These are phyloP conservation scores for Curvularia sp. DNA, from an alignment of 2,329 filamentous ascomycete species.

Conservation along the genomic window DNA sequence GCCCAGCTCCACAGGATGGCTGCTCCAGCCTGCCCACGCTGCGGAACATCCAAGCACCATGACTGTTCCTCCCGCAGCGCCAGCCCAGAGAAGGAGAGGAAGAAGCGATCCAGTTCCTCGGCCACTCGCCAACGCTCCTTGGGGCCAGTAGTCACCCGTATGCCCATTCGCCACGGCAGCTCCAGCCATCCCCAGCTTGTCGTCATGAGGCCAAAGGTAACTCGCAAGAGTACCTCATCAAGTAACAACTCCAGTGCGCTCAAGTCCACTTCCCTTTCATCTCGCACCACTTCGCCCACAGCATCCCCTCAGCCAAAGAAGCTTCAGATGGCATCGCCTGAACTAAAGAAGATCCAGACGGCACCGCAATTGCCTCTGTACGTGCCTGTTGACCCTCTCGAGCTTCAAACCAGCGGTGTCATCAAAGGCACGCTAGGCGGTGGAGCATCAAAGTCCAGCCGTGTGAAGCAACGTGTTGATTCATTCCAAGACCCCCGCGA, in stretches of 20 bases:
- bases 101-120: constrained; percentile 25
- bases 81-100: constrained; percentile 36
- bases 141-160: constrained; percentile 40
- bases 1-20: constrained; percentile 39
- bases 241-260: constrained; percentile 34
- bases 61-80: constrained; percentile 29
- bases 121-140: constrained; percentile 30
- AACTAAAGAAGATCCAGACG: constrained; percentile 4
- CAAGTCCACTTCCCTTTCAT: constrained; percentile 31
- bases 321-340: constrained; percentile 8
- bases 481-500: constrained; percentile 36
- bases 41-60: constrained; percentile 36
- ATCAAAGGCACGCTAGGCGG: constrained; percentile 22
- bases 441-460: constrained; percentile 17
- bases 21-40: constrained; percentile 29
- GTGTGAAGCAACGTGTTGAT: constrained; percentile 26
- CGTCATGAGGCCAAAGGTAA: constrained; percentile 45
- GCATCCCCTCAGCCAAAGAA: constrained; percentile 32
- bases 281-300: constrained; percentile 31
- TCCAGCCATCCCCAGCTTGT: constrained; percentile 48
- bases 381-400: constrained; percentile 35
- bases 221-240: constrained; percentile 36
- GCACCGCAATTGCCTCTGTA: constrained; percentile 23
- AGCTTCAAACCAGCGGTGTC: constrained; percentile 18
- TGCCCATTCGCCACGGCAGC: constrained; percentile 36